A percentile compares a stretch with the other conserved stretches of the same genome.
phyloP scores from a whole-genome alignment of 164 flowering plant species.

The Piper longum region DNA sequence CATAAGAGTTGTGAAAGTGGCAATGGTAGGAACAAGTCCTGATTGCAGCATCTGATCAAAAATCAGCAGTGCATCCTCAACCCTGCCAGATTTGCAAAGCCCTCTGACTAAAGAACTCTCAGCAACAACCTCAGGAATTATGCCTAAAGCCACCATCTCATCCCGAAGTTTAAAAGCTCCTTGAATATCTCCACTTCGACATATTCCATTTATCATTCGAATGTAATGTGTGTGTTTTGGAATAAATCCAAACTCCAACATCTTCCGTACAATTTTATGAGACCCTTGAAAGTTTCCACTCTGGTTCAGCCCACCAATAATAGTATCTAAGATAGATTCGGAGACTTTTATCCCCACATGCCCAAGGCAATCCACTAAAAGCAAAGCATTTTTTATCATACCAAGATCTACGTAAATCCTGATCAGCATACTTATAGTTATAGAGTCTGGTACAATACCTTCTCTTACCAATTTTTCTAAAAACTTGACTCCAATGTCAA shows the following conservation, averaged over 20 bases:
- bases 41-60: conserved; percentile 40
- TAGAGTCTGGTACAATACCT: conserved; percentile 33
- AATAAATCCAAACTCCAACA: conserved; percentile 38
- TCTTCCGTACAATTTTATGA: conserved; percentile 29
- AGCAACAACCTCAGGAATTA: conserved; percentile 35
- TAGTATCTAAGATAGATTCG: conserved; percentile 20
- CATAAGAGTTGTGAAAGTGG: conserved; percentile 71
- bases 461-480: conserved; percentile 33
- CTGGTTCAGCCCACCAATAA: conserved; percentile 45
- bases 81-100: conserved; percentile 51
- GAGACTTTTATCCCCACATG: conserved; percentile 25
- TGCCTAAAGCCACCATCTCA: conserved; percentile 41
- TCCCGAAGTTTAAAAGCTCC: conserved; percentile 57
- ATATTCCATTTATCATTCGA: conserved; percentile 46
- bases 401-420: conserved; percentile 31
- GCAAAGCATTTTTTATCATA: conserved; percentile 33
- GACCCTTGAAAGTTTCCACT: conserved; percentile 24
- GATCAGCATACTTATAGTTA: conserved; percentile 45
- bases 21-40: conserved; percentile 44
- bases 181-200: conserved; percentile 42
- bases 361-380: conserved; percentile 35
- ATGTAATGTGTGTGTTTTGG: conserved; percentile 38
- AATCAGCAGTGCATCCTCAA: conserved; percentile 51
- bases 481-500: conserved; percentile 45
- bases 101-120: conserved; percentile 76